Conservation (phyloP, 1,284 basidiomycete genomes). For the Cryptococcus wingfieldii region DNA sequence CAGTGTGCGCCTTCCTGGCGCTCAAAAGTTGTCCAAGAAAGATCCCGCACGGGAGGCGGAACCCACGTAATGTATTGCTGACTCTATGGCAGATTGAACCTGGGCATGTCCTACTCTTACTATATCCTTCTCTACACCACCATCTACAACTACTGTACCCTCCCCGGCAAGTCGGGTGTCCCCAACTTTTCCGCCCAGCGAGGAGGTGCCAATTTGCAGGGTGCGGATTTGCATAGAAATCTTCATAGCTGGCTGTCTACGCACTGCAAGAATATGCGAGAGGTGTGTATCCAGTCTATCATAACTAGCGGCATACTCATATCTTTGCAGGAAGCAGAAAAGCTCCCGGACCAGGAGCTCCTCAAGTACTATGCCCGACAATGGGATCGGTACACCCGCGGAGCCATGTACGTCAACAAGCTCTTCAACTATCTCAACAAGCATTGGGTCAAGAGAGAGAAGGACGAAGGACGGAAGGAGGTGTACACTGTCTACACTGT, state of each 20-base stretch:
- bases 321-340: constrained; percentile 64
- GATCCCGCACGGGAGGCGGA: not conserved
- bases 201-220: constrained; percentile 90
- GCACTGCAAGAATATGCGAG: constrained; percentile 67
- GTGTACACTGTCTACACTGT: constrained; percentile 96
- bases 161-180: constrained; percentile 19
- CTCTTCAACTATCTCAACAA: constrained; percentile 96
- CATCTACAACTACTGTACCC: constrained; percentile 93
- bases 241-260: constrained; percentile 76
- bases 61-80: not conserved
- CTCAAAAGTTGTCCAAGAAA: too few species aligned
- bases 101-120: constrained; percentile 83
- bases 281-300: constrained; percentile 50
- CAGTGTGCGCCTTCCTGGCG: too few species aligned
- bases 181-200: constrained; percentile 19
- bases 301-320: constrained; percentile 5
- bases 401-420: constrained; percentile 92
- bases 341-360: constrained; percentile 77
- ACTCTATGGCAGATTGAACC: constrained; percentile 57
- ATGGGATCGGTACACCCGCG: constrained; percentile 95
- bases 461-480: constrained; percentile 94
- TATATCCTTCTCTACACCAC: constrained; percentile 92
- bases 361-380: constrained; percentile 86
- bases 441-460: constrained; percentile 98
- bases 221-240: constrained; percentile 88